A percentile compares a stretch with the other conserved stretches of the same genome.
phyloP scores from a whole-genome alignment of 352 stramenopile genomes.

The Paralagenidium karlingii region DNA sequence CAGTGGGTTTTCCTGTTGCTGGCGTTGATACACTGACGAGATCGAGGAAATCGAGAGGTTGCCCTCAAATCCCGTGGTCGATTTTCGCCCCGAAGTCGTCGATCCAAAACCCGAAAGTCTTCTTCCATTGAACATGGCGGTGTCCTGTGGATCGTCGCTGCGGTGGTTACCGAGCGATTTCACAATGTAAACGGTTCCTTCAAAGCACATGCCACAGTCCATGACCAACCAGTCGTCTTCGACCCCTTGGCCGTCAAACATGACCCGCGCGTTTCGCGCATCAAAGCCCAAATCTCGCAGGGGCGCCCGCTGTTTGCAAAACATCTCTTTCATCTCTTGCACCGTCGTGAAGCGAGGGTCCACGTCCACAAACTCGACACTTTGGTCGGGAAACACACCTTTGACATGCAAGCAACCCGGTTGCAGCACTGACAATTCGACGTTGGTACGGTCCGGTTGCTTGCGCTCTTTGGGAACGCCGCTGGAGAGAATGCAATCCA shows the following conservation, averaged over 20 bases:
- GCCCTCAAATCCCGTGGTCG: conserved; percentile 10
- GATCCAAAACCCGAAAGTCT: no score
- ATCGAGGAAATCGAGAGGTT: conserved; percentile 67
- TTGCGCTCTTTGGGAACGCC: background rate
- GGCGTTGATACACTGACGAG: conserved; percentile 36
- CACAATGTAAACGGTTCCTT: conserved; percentile 61
- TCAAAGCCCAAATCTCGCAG: conserved; percentile 27
- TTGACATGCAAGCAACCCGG: conserved; percentile 62
- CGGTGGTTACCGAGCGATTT: conserved; percentile 5
- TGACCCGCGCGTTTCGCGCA: conserved; percentile 34
- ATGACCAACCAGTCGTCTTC: conserved; percentile 69
- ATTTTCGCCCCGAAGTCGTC: no score
- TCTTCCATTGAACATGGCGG: background rate
- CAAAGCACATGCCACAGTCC: conserved; percentile 65
- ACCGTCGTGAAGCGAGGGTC: conserved; percentile 58
- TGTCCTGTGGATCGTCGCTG: background rate
- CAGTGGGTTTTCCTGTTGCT: conserved; percentile 7
- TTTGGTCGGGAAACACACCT: conserved; percentile 70
- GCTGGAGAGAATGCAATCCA: background rate
- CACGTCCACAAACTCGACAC: conserved; percentile 69
- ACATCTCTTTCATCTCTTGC: conserved; percentile 41
- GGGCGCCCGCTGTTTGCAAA: conserved; percentile 42
- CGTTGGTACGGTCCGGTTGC: conserved; percentile 8
- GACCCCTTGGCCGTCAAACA: conserved; percentile 64
- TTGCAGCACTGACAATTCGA: conserved; percentile 29